Percentiles rank a stretch among this genome's conserved stretches.
These are phyloP conservation scores for Spatholobus suberectus DNA, from an alignment of 306 rosid species.

Conservation along the genomic window DNA sequence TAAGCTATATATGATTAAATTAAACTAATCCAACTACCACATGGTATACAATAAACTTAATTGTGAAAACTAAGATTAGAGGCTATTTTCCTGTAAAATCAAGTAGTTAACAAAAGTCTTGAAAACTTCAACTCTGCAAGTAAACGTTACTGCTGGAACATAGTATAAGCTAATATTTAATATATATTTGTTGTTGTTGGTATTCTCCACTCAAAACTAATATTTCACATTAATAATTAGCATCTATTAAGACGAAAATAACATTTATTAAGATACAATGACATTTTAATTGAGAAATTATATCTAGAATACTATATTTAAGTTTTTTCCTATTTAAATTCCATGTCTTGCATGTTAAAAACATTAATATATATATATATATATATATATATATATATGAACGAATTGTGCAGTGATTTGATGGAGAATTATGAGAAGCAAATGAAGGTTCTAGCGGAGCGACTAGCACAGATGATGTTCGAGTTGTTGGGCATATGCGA, in stretches of 20 bases:
- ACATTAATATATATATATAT: no score
- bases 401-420: conserved; percentile 44
- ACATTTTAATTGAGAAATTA: no score
- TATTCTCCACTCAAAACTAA: neutral
- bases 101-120: neutral
- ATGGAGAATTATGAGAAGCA: conserved; percentile 63
- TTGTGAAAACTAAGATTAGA: neutral
- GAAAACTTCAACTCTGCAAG: neutral
- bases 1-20: neutral
- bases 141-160: neutral
- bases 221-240: no score
- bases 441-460: conserved; percentile 60
- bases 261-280: no score
- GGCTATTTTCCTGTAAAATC: neutral
- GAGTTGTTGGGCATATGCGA: conserved; percentile 34
- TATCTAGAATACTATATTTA: no score
- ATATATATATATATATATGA: no score
- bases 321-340: no score
- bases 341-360: neutral
- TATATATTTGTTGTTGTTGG: no score
- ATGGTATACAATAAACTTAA: neutral
- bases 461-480: conserved; percentile 45
- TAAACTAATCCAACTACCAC: conserved; percentile 7
- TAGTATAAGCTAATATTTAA: neutral
- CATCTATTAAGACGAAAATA: no score